These are phyloP conservation scores for Teunomyces barrocoloradensis DNA, from an alignment of 805 yeast species.

Conservation along the genomic window DNA sequence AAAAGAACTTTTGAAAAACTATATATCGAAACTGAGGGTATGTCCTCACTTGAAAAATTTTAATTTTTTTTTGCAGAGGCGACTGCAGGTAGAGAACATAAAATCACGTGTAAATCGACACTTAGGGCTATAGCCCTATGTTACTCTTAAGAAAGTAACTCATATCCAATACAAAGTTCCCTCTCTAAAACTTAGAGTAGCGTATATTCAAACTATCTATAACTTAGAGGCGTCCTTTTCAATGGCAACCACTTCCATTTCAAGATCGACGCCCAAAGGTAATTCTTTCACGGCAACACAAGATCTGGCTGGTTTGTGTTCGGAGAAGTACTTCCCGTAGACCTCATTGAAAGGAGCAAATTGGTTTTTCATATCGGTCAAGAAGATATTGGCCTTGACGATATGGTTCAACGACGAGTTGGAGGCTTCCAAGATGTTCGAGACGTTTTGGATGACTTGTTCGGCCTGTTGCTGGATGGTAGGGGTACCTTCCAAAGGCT, in stretches of 20 bases:
- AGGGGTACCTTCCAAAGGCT: slow-evolving; percentile 66
- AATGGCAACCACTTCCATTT: slow-evolving; percentile 89
- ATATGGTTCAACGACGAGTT: slow-evolving; percentile 81
- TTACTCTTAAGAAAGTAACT: too few species aligned
- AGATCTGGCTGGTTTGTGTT: slow-evolving; percentile 93
- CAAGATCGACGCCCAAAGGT: slow-evolving; percentile 85
- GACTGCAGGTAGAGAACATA: neutral
- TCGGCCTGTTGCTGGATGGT: slow-evolving; percentile 74
- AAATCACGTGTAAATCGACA: neutral
- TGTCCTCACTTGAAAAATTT: slow-evolving; percentile 4
- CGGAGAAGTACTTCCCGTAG: slow-evolving; percentile 72
- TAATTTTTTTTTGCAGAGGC: neutral
- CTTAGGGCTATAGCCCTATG: neutral
- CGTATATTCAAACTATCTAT: slow-evolving; percentile 10
- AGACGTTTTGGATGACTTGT: slow-evolving; percentile 65
- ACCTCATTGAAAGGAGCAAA: slow-evolving; percentile 85
- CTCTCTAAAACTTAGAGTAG: neutral
- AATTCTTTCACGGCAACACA: slow-evolving; percentile 93
- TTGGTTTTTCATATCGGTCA: slow-evolving; percentile 78
- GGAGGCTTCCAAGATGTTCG: slow-evolving; percentile 75
- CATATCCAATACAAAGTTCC: too few species aligned
- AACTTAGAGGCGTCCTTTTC: slow-evolving; percentile 47
- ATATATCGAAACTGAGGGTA: slow-evolving; percentile 6
- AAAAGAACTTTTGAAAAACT: slow-evolving; percentile 11
- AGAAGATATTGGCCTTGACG: slow-evolving; percentile 85